Percentiles rank a stretch among this genome's conserved stretches.
phyloP scores from a whole-genome alignment of 2,329 filamentous ascomycete species.

The Cylindrodendrum hubeiense region DNA sequence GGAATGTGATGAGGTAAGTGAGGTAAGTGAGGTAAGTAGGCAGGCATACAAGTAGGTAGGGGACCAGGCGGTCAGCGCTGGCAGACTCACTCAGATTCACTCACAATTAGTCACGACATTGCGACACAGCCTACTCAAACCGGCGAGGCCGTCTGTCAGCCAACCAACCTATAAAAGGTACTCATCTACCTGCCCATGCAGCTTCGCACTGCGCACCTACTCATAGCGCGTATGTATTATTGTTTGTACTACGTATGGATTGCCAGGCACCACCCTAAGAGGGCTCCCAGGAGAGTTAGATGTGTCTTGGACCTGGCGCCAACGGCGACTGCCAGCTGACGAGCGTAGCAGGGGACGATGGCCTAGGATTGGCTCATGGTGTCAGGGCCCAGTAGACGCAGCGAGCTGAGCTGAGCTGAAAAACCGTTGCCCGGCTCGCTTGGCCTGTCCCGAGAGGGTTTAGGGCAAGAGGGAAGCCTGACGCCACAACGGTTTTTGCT shows the following conservation, averaged over 20 bases:
- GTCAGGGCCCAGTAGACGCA: slow-evolving; percentile 14
- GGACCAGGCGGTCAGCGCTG: not conserved
- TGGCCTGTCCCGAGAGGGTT: slow-evolving; percentile 33
- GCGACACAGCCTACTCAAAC: not conserved
- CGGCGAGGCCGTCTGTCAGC: not conserved
- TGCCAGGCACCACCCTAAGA: not conserved
- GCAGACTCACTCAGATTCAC: not conserved
- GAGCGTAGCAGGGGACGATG: slow-evolving; percentile 26
- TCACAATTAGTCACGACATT: not conserved
- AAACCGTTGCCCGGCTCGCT: slow-evolving; percentile 43
- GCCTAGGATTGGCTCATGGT: slow-evolving; percentile 32
- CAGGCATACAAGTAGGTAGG: not conserved
- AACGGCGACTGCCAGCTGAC: slow-evolving; percentile 11
- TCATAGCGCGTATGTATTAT: not conserved
- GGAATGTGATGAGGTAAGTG: not conserved
- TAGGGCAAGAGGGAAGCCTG: slow-evolving; percentile 35
- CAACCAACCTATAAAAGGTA: not conserved
- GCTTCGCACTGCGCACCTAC: not conserved
- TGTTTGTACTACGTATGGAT: not conserved
- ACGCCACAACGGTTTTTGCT: slow-evolving; percentile 46
- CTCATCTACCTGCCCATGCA: not conserved
- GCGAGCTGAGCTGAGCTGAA: slow-evolving; percentile 41
- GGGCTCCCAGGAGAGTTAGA: slow-evolving; percentile 4
- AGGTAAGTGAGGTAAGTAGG: too few species aligned
- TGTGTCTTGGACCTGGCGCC: slow-evolving; percentile 8